These are phyloP conservation scores for Abortiporus biennis DNA, from an alignment of 1,284 basidiomycete genomes.

Conservation along the genomic window DNA sequence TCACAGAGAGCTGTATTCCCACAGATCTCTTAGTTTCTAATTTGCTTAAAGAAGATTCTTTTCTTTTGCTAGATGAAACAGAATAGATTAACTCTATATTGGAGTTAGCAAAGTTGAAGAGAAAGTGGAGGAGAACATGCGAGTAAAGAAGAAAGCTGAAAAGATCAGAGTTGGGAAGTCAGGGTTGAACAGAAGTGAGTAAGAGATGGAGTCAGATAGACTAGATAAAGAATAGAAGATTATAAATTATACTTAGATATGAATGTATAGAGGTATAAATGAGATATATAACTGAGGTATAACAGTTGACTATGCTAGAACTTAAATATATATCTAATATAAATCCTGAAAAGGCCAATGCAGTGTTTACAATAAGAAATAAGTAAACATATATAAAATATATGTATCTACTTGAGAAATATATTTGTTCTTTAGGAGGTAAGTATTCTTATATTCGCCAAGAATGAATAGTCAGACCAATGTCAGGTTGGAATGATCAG, in stretches of 20 bases:
- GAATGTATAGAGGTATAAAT: not conserved
- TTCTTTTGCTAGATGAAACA: not conserved
- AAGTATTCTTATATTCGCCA: not conserved
- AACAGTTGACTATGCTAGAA: not conserved
- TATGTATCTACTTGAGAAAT: not conserved
- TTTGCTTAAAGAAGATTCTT: not conserved
- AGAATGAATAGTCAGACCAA: too few relatives aligned
- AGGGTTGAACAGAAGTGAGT: not conserved
- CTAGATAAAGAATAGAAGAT: not conserved
- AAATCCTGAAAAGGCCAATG: not conserved
- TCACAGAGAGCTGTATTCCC: not conserved
- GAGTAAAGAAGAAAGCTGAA: not conserved
- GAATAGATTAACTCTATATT: not conserved
- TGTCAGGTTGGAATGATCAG: too few relatives aligned
- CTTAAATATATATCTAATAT: not conserved
- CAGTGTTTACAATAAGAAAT: not conserved
- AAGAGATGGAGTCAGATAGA: not conserved
- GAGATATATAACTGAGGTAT: not conserved
- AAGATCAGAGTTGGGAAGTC: not conserved
- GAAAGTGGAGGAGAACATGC: too few relatives aligned
- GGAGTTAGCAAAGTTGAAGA: not conserved
- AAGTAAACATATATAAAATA: not conserved
- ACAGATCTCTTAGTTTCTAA: not conserved
- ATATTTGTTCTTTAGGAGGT: not conserved
- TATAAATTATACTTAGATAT: not conserved